Evolutionary conservation across 176 grass and related monocot genomes (phyloP), one percentile per base, ranked within the genome.

Genomic region (Dendrocalamus sinicus): DNA sequence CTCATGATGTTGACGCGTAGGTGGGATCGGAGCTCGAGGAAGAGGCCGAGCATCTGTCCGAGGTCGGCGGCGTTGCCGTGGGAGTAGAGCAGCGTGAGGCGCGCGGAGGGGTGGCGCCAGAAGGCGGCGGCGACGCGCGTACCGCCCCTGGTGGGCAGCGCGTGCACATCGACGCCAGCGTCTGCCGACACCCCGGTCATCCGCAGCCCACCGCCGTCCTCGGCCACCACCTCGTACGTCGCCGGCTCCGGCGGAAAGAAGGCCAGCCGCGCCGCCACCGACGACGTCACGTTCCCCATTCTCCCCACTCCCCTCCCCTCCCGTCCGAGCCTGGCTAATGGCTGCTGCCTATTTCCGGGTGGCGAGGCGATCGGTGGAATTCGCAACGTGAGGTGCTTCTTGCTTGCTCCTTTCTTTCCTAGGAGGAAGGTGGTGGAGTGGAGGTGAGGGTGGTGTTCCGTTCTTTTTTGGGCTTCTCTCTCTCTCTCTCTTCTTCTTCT

Each of bases 1-100:
- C 96, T 92, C 96, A 98, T 98, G 84, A 98, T 93, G 80, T 98
- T 98, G 91, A 98, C 85, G 78, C 94, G 93, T 82, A 98, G 96
- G 86, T 98, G 96, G n/a, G 90, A 59, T 20, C 96, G 93, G 74
- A 98, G 96, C 90, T 95, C 93, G 63, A 90, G 81, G 86, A 98
- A 92, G 86, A 98, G 91, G n/a, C 92, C 91, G 81, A 98, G 69
- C 96, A 98, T 98, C 90, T 98, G 93, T 8, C 96, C 96, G 70
- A 98, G 91, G 89, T 95, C 93, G 67, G 96, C 96, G 44, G 96
- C 96, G 88, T 98, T 98, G 50, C 96, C 96, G 75, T 98, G 96
- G 77, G 91, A 95, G 84, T 95, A 98, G 67, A 98, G 96, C 80
- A 98, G 77, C 39, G 93, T 98, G 76, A 98, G 88, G 20, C 83